phyloP scores from a whole-genome alignment of 768 basidiomycete genomes.

The Botryobasidium botryosum region DNA sequence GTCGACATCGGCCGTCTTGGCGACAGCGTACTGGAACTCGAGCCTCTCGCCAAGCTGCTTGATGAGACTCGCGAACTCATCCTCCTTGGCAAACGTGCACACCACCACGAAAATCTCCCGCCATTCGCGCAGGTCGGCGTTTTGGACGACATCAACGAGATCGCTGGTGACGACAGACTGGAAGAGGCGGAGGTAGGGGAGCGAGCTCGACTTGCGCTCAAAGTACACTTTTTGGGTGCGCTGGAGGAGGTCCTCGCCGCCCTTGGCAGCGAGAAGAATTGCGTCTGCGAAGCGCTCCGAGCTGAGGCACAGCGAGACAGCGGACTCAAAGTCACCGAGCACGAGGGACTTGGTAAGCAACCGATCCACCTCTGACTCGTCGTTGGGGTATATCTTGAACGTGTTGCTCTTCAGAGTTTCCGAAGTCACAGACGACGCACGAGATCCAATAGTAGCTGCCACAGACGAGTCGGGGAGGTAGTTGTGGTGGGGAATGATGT shows the following conservation, averaged over 20 bases:
- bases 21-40: slow-evolving; percentile 62
- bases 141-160: slow-evolving; percentile 85
- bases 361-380: slow-evolving; percentile 75
- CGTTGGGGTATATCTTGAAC: slow-evolving; percentile 78
- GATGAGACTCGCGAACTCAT: slow-evolving; percentile 73
- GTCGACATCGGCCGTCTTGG: slow-evolving; percentile 32
- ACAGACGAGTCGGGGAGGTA: slow-evolving; percentile 77
- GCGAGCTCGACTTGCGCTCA: slow-evolving; percentile 50
- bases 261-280: slow-evolving; percentile 80
- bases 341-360: slow-evolving; percentile 87
- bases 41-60: slow-evolving; percentile 85
- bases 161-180: slow-evolving; percentile 89
- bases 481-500: slow-evolving; percentile 62
- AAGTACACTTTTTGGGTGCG: slow-evolving; percentile 91
- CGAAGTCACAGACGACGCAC: slow-evolving; percentile 59
- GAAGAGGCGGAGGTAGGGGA: slow-evolving; percentile 86
- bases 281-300: slow-evolving; percentile 88
- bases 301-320: slow-evolving; percentile 81
- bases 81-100: slow-evolving; percentile 77
- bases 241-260: slow-evolving; percentile 70
- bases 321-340: slow-evolving; percentile 86
- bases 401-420: slow-evolving; percentile 57
- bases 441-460: slow-evolving; percentile 87
- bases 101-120: slow-evolving; percentile 90
- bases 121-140: slow-evolving; percentile 91